Conservation (phyloP, 108 stramenopile species). For the Schizochytrium sp. region DNA sequence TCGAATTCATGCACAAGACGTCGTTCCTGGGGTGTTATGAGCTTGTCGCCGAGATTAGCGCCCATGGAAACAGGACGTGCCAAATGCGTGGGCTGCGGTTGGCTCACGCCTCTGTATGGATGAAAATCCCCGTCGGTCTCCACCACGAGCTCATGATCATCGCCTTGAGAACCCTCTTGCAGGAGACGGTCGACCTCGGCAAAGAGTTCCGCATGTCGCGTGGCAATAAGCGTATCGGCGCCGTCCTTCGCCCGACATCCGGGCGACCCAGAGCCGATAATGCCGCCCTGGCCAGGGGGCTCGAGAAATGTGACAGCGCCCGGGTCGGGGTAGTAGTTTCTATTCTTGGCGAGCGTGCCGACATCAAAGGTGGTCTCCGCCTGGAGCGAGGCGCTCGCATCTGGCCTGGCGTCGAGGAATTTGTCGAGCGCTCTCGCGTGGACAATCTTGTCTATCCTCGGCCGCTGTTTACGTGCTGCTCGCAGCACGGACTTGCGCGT, state of each 20-base stretch:
- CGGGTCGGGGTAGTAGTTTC: not conserved
- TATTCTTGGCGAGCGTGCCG: not conserved
- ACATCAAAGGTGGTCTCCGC: not conserved
- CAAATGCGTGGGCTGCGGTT: not conserved
- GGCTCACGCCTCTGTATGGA: not conserved
- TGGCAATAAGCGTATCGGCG: not conserved
- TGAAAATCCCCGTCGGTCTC: slow-evolving; percentile 5
- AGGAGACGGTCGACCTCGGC: not conserved
- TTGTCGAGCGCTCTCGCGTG: not conserved
- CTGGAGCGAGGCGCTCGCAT: not conserved
- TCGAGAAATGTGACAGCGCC: not conserved
- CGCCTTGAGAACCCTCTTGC: not conserved
- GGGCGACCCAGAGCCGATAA: not conserved
- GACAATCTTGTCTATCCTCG: not conserved
- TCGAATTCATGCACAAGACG: not conserved
- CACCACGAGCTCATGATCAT: not conserved
- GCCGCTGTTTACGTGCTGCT: not conserved
- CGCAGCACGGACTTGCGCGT: not conserved
- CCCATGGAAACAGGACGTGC: not conserved
- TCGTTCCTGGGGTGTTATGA: not conserved
- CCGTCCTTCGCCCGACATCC: not conserved
- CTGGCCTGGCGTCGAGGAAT: not conserved
- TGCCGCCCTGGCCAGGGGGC: not conserved
- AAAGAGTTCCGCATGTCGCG: not conserved
- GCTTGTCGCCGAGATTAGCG: not conserved